phyloP scores from a whole-genome alignment of 345 rosid genomes.

The Populus euphratica region DNA sequence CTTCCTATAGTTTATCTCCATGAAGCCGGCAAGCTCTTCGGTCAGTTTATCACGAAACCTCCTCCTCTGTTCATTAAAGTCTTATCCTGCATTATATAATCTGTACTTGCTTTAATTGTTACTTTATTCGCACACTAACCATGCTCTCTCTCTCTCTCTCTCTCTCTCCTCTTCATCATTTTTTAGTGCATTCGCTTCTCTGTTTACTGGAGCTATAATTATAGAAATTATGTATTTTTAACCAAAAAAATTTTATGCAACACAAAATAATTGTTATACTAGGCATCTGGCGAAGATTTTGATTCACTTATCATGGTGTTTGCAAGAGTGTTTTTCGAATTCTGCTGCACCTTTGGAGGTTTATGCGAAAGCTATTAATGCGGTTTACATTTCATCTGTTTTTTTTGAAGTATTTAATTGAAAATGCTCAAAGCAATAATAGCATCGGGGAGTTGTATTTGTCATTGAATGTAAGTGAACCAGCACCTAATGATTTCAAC shows the following conservation, averaged over 20 bases:
- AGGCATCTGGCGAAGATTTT: constrained; percentile 88
- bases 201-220: background rate
- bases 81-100: background rate
- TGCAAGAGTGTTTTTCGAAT: constrained; percentile 59
- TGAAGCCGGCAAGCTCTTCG: constrained; percentile 69
- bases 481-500: constrained; percentile 46
- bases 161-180: background rate
- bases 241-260: constrained; percentile 31
- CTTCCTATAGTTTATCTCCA: constrained; percentile 67
- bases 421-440: constrained; percentile 48
- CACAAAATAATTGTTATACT: constrained; percentile 63
- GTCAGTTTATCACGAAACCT: constrained; percentile 34
- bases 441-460: constrained; percentile 47
- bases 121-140: background rate
- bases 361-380: constrained; percentile 66
- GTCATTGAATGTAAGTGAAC: constrained; percentile 64
- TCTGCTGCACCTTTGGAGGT: constrained; percentile 40
- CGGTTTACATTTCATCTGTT: constrained; percentile 67
- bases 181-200: background rate
- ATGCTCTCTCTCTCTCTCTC: too few species aligned
- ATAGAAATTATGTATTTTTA: background rate
- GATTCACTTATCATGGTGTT: constrained; percentile 74
- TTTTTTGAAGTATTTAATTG: constrained; percentile 70
- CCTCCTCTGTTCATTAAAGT: too few species aligned
- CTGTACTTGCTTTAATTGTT: background rate